Evolutionary conservation across 306 rosid species (phyloP), one percentile per base, ranked within the genome.

Genomic region (Styphnolobium japonicum): DNA sequence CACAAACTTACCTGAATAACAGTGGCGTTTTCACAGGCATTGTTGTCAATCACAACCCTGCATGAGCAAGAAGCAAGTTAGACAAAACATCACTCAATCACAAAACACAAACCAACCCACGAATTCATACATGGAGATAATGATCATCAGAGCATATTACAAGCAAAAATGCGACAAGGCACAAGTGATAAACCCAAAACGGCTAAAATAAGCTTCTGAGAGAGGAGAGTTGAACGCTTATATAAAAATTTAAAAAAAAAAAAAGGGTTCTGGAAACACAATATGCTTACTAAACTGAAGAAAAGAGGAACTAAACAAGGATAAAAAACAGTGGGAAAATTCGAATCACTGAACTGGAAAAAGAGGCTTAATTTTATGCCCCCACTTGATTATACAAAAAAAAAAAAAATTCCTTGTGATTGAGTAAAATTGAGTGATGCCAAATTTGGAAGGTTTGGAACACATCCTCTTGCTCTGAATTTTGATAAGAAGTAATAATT

Each of bases 41-140:
- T 87, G 82, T 94, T 92, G 67, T 94, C 97, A 69, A 94, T 91
- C 81, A 94, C 97, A 84, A 94, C 97, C 84, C 98, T 94, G 88
- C 86, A 81, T 71, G 48, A 71, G 72, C 82, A 81, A 58, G 66
- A 75, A 71, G 71, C 40, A 36, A 80, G 60, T 73, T 68, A 86
- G 74, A 75, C 67, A 68, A 75, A 70, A 66, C 40, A 65, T 7
- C 77, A 25, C 15, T 34, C 70, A n/a, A n/a, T 5, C 18, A 14
- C 9, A 0, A 0, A 6, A 46, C 74, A 48, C 1, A 25, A 10
- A 66, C 49, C 53, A 7, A 68, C 69, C 72, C 65, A 72, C 42
- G 43, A 66, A 58, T 65, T 77, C 74, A 72, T 51, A 75, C 64
- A 71, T 15, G 23, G 22, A 39, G 36, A 78, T 19, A 86, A 65